These are phyloP conservation scores for Porphyridium purpureum DNA, from an alignment of 23 red algal genomes.

Conservation along the genomic window DNA sequence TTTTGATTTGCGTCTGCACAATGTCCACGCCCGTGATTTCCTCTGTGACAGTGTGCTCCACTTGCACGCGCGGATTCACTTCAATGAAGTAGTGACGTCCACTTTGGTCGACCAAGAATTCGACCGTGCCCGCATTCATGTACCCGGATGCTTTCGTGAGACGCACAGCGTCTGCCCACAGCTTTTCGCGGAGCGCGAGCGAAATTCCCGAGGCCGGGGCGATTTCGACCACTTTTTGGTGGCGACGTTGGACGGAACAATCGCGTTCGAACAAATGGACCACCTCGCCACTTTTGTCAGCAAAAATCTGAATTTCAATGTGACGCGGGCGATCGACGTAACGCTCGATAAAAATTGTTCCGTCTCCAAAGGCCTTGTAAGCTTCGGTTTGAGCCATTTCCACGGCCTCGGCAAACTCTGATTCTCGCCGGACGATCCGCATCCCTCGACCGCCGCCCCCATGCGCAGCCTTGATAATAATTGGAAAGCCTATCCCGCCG, in stretches of 20 bases:
- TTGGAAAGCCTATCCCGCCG: conserved; percentile 15
- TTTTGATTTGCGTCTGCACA: conserved; percentile 22
- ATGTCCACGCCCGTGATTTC: conserved; percentile 35
- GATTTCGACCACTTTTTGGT: conserved; percentile 31
- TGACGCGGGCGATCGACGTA: conserved; percentile 21
- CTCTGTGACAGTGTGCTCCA: conserved; percentile 37
- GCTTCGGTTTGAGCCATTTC: conserved; percentile 9
- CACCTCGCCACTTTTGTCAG: conserved; percentile 12
- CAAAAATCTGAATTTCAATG: conserved; percentile 39
- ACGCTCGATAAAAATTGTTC: conserved; percentile 17
- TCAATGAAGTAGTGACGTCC: conserved; percentile 29
- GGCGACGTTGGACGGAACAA: conserved; percentile 22
- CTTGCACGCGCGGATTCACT: conserved; percentile 38
- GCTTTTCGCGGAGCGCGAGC: conserved; percentile 2
- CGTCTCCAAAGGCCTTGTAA: conserved; percentile 20
- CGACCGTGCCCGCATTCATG: conserved; percentile 29
- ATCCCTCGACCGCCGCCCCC: conserved; percentile 48
- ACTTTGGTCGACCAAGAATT: conserved; percentile 20
- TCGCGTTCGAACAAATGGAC: conserved; percentile 25
- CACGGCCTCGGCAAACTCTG: conserved; percentile 7
- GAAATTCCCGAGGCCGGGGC: conserved; percentile 8
- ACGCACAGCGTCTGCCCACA: conserved; percentile 5
- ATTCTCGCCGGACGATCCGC: conserved; percentile 4
- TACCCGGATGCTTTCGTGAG: conserved; percentile 17
- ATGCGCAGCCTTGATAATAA: conserved; percentile 25